Evolutionary conservation across 495 filamentous ascomycete species (phyloP), one percentile per base, ranked within the genome.

Genomic region (Zalerion maritima): DNA sequence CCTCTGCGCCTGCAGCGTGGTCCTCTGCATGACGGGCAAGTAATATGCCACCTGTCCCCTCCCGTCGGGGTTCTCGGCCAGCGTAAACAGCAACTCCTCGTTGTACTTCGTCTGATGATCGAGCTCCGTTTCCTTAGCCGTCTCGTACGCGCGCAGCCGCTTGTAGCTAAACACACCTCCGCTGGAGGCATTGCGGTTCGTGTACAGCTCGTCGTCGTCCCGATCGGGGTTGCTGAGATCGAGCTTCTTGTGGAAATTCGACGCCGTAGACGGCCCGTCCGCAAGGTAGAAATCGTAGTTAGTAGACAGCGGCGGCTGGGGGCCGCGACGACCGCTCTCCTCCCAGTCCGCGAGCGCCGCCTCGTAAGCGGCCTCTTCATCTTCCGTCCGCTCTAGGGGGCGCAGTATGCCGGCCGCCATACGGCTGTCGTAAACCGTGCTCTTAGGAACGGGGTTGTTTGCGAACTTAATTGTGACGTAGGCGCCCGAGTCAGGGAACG

Each of bases 381-480:
- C 65, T 0, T 60, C 57, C 14, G 52, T 55, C 14, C 57, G 50
- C 31, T 58, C 50, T 31, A 69, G 56, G 6, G 86, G 86, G 24
- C 73, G 71, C 29, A 97, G 62, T 23, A 97, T 53, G 34, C 73
- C 80, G 21, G 75, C 69, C 35, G 91, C 80, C 34, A 96, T 71
- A 18, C 91, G 77, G 25, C 64, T 62, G 47, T 96, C 89, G 47
- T 87, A 85, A 25, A 43, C 47, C 14, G 55, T 47, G 7, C 60
- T 58, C 11, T 64, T 48, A 19, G 63, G 54, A 5, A 84, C 66
- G 0, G 89, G 87, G 34, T 87, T 83, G 26, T 75, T 81, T 22
- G 67, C 62, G 55, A 94, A 94, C 38, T 96, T 94, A 54, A 85
- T 71, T 7, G 86, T 71, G 34, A 91, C 72, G 50, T 83, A 94